phyloP scores from a whole-genome alignment of 2,329 filamentous ascomycete genomes.

The Beauveria sp. region DNA sequence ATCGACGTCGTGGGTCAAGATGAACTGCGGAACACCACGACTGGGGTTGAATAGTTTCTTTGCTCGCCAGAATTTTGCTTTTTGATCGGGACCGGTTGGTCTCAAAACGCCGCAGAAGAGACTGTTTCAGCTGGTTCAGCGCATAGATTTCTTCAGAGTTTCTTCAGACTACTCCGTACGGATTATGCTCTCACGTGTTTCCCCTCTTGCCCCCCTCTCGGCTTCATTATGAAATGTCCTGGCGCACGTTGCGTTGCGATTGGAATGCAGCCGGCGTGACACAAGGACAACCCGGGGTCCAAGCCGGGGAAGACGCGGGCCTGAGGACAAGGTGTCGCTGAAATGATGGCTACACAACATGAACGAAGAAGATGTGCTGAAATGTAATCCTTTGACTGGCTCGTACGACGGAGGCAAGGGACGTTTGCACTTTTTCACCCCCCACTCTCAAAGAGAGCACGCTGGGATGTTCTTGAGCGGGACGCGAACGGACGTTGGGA shows the following conservation, averaged over 20 bases:
- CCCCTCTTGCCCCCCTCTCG: no score
- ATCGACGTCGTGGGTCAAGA: not conserved
- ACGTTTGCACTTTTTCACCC: not conserved
- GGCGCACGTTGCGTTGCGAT: not conserved
- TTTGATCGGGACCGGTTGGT: not conserved
- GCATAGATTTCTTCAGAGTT: not conserved
- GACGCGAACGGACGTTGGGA: not conserved
- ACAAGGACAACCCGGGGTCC: no score
- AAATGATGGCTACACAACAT: no score
- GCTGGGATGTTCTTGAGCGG: not conserved
- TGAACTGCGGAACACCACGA: not conserved
- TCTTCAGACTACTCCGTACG: no score
- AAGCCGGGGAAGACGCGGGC: not conserved
- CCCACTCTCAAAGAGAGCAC: not conserved
- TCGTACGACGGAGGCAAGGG: not conserved
- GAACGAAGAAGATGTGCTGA: no score
- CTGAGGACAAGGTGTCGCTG: not conserved
- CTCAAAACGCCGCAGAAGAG: not conserved
- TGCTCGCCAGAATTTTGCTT: not conserved
- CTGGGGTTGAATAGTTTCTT: not conserved
- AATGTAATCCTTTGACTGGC: not conserved
- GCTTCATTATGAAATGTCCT: no score
- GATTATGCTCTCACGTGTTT: no score
- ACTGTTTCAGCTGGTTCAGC: conserved; percentile 2
- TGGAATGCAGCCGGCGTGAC: not conserved